These are phyloP conservation scores for Fusarium devonianum DNA, from an alignment of 2,329 filamentous ascomycete genomes.

Conservation along the genomic window DNA sequence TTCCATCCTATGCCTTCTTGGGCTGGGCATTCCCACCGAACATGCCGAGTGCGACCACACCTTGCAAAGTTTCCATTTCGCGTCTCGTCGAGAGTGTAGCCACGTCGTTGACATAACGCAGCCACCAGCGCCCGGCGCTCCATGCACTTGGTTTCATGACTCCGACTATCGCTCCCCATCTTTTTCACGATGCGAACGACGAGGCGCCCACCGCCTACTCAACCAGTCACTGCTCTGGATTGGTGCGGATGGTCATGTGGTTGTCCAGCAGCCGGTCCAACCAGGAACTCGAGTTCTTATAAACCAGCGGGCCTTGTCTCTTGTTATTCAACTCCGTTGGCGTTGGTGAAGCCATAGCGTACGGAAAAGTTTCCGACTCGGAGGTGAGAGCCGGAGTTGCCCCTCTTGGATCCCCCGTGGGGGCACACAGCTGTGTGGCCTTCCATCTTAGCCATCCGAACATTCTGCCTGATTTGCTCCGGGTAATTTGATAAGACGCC, in stretches of 20 bases:
- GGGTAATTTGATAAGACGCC: conserved; percentile 29
- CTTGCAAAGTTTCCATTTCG: conserved; percentile 11
- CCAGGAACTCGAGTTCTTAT: conserved; percentile 10
- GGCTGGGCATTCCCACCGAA: conserved; percentile 20
- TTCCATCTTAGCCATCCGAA: conserved; percentile 10
- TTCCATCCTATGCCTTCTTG: conserved; percentile 24
- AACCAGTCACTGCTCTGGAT: conserved; percentile 30
- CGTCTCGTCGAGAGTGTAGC: background rate
- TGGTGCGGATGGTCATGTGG: conserved; percentile 28
- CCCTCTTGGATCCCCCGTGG: conserved; percentile 32
- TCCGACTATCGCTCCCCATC: conserved; percentile 25
- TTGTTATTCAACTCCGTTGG: conserved; percentile 16
- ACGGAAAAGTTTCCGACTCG: conserved; percentile 32
- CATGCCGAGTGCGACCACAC: conserved; percentile 29
- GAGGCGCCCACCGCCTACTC: conserved; percentile 11
- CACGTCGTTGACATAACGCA: background rate
- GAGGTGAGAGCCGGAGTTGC: conserved; percentile 26
- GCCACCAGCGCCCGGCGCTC: conserved; percentile 2
- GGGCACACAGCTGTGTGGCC: conserved; percentile 25
- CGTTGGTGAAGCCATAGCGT: conserved; percentile 13
- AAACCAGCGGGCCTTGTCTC: conserved; percentile 1
- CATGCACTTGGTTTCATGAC: conserved; percentile 4
- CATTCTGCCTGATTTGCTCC: conserved; percentile 32
- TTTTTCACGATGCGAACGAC: conserved; percentile 9
- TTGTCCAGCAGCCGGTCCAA: conserved; percentile 22